Conservation (phyloP, 1,284 basidiomycete species). For the Ceratobasidium papillatum region DNA sequence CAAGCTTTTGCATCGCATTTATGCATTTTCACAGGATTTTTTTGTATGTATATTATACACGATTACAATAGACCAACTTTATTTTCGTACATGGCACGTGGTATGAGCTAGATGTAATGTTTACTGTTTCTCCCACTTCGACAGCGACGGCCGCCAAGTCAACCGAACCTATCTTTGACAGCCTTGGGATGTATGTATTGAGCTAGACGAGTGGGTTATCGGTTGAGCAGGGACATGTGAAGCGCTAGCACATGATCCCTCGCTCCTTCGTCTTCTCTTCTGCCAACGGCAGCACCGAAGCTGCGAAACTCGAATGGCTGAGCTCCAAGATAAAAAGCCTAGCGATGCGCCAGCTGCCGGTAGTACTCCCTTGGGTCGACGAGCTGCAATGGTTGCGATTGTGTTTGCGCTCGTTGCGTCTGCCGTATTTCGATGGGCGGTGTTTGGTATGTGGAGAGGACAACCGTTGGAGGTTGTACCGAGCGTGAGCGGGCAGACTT, state of each 20-base stretch:
- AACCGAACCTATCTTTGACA: too few species aligned
- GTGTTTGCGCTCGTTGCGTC: slow-evolving; percentile 32
- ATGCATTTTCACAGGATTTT: slow-evolving; percentile 6
- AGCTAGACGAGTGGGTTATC: neutral
- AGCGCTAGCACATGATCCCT: slow-evolving; percentile 23
- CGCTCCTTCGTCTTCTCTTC: slow-evolving; percentile 25
- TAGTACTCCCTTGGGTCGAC: slow-evolving; percentile 1
- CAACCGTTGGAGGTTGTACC: slow-evolving; percentile 28
- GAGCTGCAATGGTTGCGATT: slow-evolving; percentile 31
- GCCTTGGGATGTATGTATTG: too few species aligned
- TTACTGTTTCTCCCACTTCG: neutral
- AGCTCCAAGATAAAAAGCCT: slow-evolving; percentile 12
- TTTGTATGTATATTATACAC: slow-evolving; percentile 15
- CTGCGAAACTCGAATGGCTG: neutral
- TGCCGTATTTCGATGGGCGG: slow-evolving; percentile 22
- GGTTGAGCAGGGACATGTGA: neutral
- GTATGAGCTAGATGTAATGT: neutral
- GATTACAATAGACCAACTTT: neutral
- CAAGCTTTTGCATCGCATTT: slow-evolving; percentile 4
- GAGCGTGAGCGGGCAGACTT: neutral
- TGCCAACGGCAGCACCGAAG: neutral
- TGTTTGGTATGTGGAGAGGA: slow-evolving; percentile 27
- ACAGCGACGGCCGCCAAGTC: neutral
- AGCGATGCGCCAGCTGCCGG: neutral
- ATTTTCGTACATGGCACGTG: neutral